Evolutionary conservation across 345 rosid genomes (phyloP), one percentile per base, ranked within the genome.

Genomic region (Arabidopsis arenosa): DNA sequence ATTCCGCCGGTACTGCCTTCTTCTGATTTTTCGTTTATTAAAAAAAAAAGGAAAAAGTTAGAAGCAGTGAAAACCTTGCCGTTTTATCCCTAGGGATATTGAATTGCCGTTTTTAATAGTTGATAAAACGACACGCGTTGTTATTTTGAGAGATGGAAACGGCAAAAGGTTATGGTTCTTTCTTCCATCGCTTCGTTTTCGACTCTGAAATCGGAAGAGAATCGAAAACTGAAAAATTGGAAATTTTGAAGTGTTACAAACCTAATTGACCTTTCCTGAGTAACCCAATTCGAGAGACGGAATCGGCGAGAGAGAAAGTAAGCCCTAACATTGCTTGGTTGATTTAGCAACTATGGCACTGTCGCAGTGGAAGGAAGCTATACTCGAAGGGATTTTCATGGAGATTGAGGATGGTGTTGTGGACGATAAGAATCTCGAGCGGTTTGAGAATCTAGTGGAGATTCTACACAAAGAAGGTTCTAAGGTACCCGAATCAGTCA

Each of bases 361-460:
- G 12, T 75, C 77, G 11, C 73, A 83, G 11, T 82, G 80, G 74
- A 87, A 84, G 66, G 71, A 81, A 30, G 40, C 82, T 4, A 54
- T 75, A 3, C 85, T 91, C 62, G 84, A 81, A 8, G 80, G 82
- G 0, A 78, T 89, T 32, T 77, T 72, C 37, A 35, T 78, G 30
- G 81, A 83, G 51, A 79, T 85, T 3, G 70, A 55, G 4, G 60
- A 68, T 1, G 83, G 72, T 11, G 72, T 74, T 7, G 78, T 80
- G 5, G 63, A 85, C 14, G 90, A 91, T 61, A 45, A 33, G 41
- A 64, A 82, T 43, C 94, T 91, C 18, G 89, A 89, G 9, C 57
- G 66, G 2, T 80, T 91, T 0, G 84, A 80, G 55, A 37, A 48
- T 7, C 44, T 89, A 5, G 90, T 81, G 23, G 70, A 66, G 59